A percentile compares a stretch with the other conserved stretches of the same genome.
phyloP scores from a whole-genome alignment of 2,329 filamentous ascomycete genomes.

The Cadophora sp. region DNA sequence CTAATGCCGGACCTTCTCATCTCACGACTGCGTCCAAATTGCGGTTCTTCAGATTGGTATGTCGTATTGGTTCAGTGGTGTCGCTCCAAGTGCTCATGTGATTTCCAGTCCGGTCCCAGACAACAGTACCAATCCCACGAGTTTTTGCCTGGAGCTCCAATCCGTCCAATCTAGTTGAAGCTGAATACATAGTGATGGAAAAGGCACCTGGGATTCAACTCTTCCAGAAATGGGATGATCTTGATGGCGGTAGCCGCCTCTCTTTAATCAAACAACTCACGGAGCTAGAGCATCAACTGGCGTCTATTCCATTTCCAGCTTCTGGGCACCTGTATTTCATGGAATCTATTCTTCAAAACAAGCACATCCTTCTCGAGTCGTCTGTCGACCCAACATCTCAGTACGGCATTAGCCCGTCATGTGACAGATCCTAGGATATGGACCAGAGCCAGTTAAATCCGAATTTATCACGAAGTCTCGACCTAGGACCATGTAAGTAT shows the following conservation, averaged over 20 bases:
- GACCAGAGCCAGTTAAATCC: slow-evolving; percentile 1
- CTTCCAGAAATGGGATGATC: slow-evolving; percentile 12
- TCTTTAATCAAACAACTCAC: slow-evolving; percentile 13
- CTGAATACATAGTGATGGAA: slow-evolving; percentile 14
- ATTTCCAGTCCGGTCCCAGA: slow-evolving; percentile 12
- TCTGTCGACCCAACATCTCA: background rate
- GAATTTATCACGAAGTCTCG: background rate
- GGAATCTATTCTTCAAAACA: slow-evolving; percentile 6
- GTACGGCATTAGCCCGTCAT: slow-evolving; percentile 3
- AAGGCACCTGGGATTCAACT: slow-evolving; percentile 9
- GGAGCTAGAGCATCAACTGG: slow-evolving; percentile 13
- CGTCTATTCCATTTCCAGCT: slow-evolving; percentile 6
- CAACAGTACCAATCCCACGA: slow-evolving; percentile 3
- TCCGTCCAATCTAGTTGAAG: slow-evolving; percentile 7
- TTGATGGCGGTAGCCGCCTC: slow-evolving; percentile 4
- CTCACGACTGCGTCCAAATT: slow-evolving; percentile 5
- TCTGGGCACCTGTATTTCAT: slow-evolving; percentile 5
- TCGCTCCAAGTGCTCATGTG: slow-evolving; percentile 4
- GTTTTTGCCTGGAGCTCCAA: slow-evolving; percentile 7
- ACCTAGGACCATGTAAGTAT: background rate
- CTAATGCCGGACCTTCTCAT: slow-evolving; percentile 12
- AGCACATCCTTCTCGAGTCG: slow-evolving; percentile 1
- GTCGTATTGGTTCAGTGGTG: slow-evolving; percentile 3
- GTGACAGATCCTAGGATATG: slow-evolving; percentile 10
- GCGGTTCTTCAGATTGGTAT: slow-evolving; percentile 14